Evolutionary conservation across 2,329 filamentous ascomycete species (phyloP).

Genomic region (Pseudogymnoascus sp.): DNA sequence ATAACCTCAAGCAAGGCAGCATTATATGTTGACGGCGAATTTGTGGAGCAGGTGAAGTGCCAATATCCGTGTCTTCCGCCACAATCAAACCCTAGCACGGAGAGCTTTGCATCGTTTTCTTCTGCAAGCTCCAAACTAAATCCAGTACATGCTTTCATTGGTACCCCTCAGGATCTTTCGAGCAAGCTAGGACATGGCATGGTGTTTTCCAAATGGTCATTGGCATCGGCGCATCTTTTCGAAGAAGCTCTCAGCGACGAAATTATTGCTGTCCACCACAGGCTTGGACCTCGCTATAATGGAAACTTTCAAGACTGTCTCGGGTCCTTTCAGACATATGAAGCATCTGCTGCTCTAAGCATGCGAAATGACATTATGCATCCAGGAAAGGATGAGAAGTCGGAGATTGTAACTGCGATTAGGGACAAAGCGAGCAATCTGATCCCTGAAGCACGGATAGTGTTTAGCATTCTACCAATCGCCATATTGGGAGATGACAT

Average conservation of each 20-base stretch:
- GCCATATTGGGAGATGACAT: constrained; percentile 77
- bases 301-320: constrained; percentile 96
- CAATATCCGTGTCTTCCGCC: constrained; percentile 76
- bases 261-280: constrained; percentile 80
- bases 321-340: constrained; percentile 92
- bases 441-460: constrained; percentile 69
- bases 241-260: constrained; percentile 86
- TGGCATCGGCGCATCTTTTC: constrained; percentile 84
- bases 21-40: constrained; percentile 87
- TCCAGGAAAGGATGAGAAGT: constrained; percentile 80
- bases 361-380: constrained; percentile 86
- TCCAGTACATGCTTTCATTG: constrained; percentile 84
- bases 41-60: constrained; percentile 84
- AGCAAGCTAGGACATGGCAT: constrained; percentile 64
- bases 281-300: constrained; percentile 82
- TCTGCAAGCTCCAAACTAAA: constrained; percentile 48
- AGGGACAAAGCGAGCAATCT: constrained; percentile 75
- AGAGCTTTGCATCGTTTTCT: constrained; percentile 63
- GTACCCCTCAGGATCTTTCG: constrained; percentile 83
- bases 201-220: constrained; percentile 73
- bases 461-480: constrained; percentile 75
- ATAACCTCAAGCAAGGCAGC: constrained; percentile 66
- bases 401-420: constrained; percentile 85
- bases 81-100: constrained; percentile 50
- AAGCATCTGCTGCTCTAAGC: constrained; percentile 82